Evolutionary conservation across 2,329 filamentous ascomycete species (phyloP), one percentile per base, ranked within the genome.

Genomic region (Dendryphion nanum): DNA sequence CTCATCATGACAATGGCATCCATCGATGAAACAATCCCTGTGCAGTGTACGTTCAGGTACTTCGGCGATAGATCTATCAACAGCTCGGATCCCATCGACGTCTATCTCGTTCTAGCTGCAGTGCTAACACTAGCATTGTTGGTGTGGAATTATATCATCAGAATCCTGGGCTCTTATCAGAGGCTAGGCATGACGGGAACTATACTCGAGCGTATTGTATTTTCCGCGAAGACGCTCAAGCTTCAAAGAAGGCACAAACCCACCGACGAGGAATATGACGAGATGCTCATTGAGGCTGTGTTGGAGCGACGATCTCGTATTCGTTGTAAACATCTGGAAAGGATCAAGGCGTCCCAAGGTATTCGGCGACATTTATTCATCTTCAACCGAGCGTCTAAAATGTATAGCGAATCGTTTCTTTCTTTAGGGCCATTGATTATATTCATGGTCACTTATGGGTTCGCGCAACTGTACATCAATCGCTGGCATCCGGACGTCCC

Each of bases 401-500:
- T 29, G 8, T 49, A 51, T 33, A 26, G 18, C 7, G 19, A 40
- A 10, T 51, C 45, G 1, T 46, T 46, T 15, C 32, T 52, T 13
- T 35, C 43, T n/a, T 23, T 42, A 8, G 40, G 21, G 2, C 39
- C 44, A 5, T 36, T 35, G 17, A 34, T 49, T 5, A 34, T 31
- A 5, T 50, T 52, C 29, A 47, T 50, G 42, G 17, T 52, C 10
- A 18, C 37, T 6, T 52, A 37, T 29, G 48, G 47, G 7, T 44
- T 48, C 13, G 30, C 40, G 7, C 44, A 48, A 29, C 16, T 48
- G 20, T 31, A 39, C 5, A 12, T 40, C 17, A 30, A 17, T 32
- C 34, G 47, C 17, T 45, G 39, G 42, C n/a, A 34, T 21, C 23
- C 30, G 10, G 4, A 10, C 4, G 17, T 30, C 6, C 19, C 38